These are phyloP conservation scores for Alopecurus myosuroides DNA, from an alignment of 176 grass and related monocot genomes.

Conservation along the genomic window DNA sequence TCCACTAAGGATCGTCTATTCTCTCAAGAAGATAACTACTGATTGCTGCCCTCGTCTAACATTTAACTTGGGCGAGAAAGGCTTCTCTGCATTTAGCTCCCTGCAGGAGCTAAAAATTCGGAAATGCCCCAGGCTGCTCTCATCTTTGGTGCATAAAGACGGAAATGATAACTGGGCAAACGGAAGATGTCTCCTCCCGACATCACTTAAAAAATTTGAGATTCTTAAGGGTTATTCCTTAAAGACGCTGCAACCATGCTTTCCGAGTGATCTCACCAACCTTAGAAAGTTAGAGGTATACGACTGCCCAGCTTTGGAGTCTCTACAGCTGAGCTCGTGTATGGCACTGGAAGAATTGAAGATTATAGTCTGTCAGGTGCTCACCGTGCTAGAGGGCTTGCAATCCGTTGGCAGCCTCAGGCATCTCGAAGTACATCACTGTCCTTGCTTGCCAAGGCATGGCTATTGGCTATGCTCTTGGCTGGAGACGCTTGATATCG, in stretches of 20 bases:
- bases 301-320: too few relatives aligned
- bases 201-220: fast-evolving
- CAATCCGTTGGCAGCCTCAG: background rate
- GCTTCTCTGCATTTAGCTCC: background rate
- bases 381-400: background rate
- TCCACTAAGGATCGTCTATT: background rate
- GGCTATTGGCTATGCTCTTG: background rate
- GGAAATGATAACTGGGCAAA: background rate
- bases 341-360: too few relatives aligned
- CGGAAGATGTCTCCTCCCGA: background rate
- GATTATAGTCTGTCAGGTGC: too few relatives aligned
- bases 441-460: background rate
- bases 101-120: fast-evolving
- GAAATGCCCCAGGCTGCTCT: fast-evolving
- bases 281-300: background rate
- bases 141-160: background rate
- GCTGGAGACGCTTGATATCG: background rate
- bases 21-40: background rate
- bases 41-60: fast-evolving
- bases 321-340: too few relatives aligned
- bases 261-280: background rate
- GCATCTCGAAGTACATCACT: fast-evolving
- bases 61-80: background rate
- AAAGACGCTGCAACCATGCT: background rate
- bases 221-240: fast-evolving